These are phyloP conservation scores for Lasiosphaeria hispida DNA, from an alignment of 495 filamentous ascomycete species.

Conservation along the genomic window DNA sequence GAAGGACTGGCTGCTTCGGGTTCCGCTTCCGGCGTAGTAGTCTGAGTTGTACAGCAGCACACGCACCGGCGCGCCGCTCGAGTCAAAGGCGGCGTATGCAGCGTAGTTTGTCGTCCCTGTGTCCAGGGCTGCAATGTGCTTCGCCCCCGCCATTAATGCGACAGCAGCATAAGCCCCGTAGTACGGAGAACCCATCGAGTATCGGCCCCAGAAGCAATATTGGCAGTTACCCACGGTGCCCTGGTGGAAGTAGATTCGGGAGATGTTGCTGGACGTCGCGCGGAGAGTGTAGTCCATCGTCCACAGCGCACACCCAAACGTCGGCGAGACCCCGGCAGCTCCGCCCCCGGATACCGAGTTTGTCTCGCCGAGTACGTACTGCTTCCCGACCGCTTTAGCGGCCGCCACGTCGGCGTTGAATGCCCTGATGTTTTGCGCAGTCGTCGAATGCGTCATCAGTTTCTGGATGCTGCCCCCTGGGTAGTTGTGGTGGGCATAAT, in stretches of 20 bases:
- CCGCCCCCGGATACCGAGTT: slow-evolving; percentile 55
- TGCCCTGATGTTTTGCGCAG: slow-evolving; percentile 37
- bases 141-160: slow-evolving; percentile 50
- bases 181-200: slow-evolving; percentile 56
- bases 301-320: slow-evolving; percentile 59
- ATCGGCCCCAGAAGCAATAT: slow-evolving; percentile 60
- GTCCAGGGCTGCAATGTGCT: slow-evolving; percentile 51
- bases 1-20: slow-evolving; percentile 44
- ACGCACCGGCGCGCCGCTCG: slow-evolving; percentile 36
- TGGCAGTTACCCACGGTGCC: slow-evolving; percentile 61
- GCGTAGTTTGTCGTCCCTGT: slow-evolving; percentile 48
- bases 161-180: slow-evolving; percentile 58
- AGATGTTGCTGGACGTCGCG: slow-evolving; percentile 43
- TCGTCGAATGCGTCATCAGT: slow-evolving; percentile 52
- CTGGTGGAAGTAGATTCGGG: slow-evolving; percentile 60
- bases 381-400: slow-evolving; percentile 43
- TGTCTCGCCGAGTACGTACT: slow-evolving; percentile 59
- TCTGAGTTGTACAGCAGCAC: slow-evolving; percentile 57
- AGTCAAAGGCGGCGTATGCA: slow-evolving; percentile 51
- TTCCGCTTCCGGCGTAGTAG: slow-evolving; percentile 51
- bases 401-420: slow-evolving; percentile 53
- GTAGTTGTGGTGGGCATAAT: slow-evolving; percentile 61
- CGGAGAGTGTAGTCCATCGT: slow-evolving; percentile 59
- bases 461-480: slow-evolving; percentile 50
- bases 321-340: slow-evolving; percentile 52